Conservation (phyloP, 2,329 filamentous ascomycete genomes). For the Dothideomycetidae sp. region DNA sequence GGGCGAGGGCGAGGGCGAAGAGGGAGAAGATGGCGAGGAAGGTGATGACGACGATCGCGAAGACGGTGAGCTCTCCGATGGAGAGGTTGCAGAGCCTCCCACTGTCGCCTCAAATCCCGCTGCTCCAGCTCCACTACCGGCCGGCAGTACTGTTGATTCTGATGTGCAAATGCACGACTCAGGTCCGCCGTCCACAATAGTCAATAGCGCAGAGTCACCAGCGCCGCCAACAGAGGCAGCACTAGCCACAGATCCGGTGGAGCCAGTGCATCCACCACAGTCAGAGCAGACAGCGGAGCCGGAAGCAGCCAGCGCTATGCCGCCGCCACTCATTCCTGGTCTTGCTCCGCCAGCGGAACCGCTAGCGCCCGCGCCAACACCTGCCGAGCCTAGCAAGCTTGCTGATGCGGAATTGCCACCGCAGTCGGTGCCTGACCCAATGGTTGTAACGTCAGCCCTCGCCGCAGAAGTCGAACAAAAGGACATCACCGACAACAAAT, state of each 20-base stretch:
- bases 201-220: not conserved
- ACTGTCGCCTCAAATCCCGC: conserved; percentile 7
- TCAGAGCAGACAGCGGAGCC: conserved; percentile 9
- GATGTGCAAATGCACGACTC: not conserved
- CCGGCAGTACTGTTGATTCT: conserved; percentile 1
- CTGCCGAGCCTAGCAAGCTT: conserved; percentile 10
- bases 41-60: conserved; percentile 32
- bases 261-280: not conserved
- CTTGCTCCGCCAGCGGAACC: not conserved
- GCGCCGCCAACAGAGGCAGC: not conserved
- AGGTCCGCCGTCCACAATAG: too few relatives aligned
- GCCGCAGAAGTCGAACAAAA: too few relatives aligned
- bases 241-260: not conserved
- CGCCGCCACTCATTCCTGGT: not conserved
- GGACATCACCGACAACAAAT: too few relatives aligned
- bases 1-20: conserved; percentile 36
- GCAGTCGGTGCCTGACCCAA: too few relatives aligned
- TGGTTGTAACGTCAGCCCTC: too few relatives aligned
- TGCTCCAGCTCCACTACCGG: conserved; percentile 4
- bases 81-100: conserved; percentile 15
- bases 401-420: too few relatives aligned
- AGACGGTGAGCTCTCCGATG: conserved; percentile 22
- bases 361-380: conserved; percentile 6
- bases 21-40: conserved; percentile 32
- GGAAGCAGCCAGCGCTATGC: conserved; percentile 12